Conservation (phyloP, 129 eudicot genomes). For the Tanacetum coccineum region DNA sequence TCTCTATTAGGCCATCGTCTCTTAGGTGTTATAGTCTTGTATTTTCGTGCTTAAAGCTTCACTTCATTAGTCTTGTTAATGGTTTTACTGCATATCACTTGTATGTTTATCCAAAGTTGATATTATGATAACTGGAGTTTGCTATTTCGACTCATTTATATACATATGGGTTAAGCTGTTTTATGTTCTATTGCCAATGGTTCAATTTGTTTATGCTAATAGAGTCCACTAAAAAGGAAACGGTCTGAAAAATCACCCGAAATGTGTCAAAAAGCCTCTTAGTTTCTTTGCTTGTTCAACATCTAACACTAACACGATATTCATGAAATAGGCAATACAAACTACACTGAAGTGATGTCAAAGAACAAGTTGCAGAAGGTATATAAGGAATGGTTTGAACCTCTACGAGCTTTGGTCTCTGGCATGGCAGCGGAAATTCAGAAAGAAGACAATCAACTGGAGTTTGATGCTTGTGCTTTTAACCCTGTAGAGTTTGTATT, state of each 20-base stretch:
- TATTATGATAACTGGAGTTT: neutral
- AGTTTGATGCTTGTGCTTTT: slow-evolving; percentile 49
- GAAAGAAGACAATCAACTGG: slow-evolving; percentile 28
- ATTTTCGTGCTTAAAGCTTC: neutral
- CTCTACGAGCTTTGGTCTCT: slow-evolving; percentile 56
- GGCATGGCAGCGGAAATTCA: slow-evolving; percentile 48
- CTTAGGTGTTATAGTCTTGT: neutral
- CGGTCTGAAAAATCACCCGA: too few relatives aligned
- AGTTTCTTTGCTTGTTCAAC: neutral
- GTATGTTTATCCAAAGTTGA: neutral
- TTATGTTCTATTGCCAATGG: neutral
- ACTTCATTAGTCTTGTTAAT: neutral
- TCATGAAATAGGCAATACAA: slow-evolving; percentile 65
- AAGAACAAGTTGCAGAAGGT: slow-evolving; percentile 61
- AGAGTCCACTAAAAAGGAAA: too few relatives aligned
- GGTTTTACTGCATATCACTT: neutral
- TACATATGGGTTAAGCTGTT: neutral
- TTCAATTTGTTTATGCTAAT: too few relatives aligned
- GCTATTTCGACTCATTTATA: too few relatives aligned
- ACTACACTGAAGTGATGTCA: slow-evolving; percentile 57
- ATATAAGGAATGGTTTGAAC: slow-evolving; percentile 78
- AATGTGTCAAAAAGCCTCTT: neutral
- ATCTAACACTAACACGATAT: slow-evolving; percentile 4
- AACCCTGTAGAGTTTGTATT: slow-evolving; percentile 85
- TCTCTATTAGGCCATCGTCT: neutral